phyloP scores from a whole-genome alignment of 192 early-diverging fungal genomes.

The Oehlia diaphana region DNA sequence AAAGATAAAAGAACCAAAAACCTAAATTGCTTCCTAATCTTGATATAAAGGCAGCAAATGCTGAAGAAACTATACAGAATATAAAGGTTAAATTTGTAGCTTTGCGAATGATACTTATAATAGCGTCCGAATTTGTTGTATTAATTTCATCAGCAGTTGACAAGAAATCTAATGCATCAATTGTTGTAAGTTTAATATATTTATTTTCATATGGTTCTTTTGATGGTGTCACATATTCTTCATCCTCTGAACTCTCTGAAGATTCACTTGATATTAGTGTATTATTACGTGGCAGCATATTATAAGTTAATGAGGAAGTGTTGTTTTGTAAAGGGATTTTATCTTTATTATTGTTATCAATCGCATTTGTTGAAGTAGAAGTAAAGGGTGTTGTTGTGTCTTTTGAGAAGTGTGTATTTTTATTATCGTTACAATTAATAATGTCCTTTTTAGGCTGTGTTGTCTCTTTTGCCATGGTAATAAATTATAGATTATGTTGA shows the following conservation, averaged over 20 bases:
- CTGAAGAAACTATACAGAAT: background rate
- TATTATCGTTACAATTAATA: too few relatives aligned
- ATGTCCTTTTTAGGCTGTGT: too few relatives aligned
- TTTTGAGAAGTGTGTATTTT: too few relatives aligned
- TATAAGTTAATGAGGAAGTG: too few relatives aligned
- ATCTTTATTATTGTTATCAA: too few relatives aligned
- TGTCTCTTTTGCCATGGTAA: too few relatives aligned
- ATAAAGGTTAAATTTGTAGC: background rate
- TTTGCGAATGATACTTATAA: background rate
- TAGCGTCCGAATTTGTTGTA: background rate
- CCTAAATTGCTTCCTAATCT: background rate
- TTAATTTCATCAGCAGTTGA: background rate
- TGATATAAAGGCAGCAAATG: background rate
- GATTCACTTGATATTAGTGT: background rate
- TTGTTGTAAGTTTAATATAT: conserved; percentile 19
- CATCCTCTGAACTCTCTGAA: conserved; percentile 17
- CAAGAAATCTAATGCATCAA: conserved; percentile 13
- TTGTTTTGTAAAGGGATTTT: too few relatives aligned
- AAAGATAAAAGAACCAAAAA: background rate
- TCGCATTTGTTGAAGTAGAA: too few relatives aligned
- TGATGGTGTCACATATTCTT: background rate
- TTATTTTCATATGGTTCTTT: conserved; percentile 23
- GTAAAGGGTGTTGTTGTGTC: too few relatives aligned
- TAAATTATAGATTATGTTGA: too few relatives aligned
- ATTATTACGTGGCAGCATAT: too few relatives aligned